Evolutionary conservation across 805 yeast genomes (phyloP), one percentile per base, ranked within the genome.

Genomic region (Zygotorulaspora chibaensis): DNA sequence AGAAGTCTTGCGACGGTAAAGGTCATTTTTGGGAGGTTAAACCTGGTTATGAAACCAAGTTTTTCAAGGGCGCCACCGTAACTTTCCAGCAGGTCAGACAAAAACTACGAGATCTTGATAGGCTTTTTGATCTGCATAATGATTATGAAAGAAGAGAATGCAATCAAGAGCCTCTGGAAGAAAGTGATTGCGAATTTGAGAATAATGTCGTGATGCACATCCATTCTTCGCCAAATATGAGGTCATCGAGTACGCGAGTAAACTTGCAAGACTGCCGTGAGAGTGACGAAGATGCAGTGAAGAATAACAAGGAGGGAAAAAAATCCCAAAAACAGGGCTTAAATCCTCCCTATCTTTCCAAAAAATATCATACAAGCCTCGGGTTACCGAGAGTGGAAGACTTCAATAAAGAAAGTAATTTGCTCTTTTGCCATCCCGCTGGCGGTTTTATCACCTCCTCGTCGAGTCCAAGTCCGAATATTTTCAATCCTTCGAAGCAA

Each of bases 11-110:
- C 55, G 95, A 85, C 68, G 89, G 91, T 7, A 86, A 86, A 63
- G 77, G 77, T 16, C 96, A 90, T 68, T 91, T 84, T 65, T 91
- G 99, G 99, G 80, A 84, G 56, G 85, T 91, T 42, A 86, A 83
- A 50, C 71, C 77, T n/a, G 96, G 95, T 4, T 79, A 74, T 59
- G 96, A 90, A 63, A 78, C 79, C 55, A 85, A 83, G 62, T 91
- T 91, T 57, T 73, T 86, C 57, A 84, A 80, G 58, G 81, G 59
- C 26, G 62, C 58, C 28, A 50, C 57, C n/a, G 54, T 56, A 17
- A 54, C 53, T 9, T 47, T 54, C n/a, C 57, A 54, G n/a, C 54
- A 51, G 20, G 55, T 60, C 30, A 51, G 62, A 38, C 17, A 26
- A 23, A 52, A 51, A 18, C 45, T 64, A 26, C 51, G 38, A 42